Evolutionary conservation across 768 basidiomycete species (phyloP).

Genomic region (Suillus cothurnatus): DNA sequence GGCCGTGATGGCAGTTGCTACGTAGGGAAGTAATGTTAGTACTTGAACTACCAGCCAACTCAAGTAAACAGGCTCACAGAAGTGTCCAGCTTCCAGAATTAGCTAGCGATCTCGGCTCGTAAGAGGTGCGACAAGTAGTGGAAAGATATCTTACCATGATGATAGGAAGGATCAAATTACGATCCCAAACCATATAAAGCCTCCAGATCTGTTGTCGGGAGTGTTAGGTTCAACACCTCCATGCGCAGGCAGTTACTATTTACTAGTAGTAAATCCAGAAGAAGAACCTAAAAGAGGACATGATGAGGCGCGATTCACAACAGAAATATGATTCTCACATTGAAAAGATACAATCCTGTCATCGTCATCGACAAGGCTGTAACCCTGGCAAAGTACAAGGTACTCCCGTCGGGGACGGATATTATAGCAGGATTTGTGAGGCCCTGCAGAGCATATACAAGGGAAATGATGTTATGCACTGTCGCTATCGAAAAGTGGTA

Average conservation of each 20-base stretch:
- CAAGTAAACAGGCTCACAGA: neutral
- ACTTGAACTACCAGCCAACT: neutral
- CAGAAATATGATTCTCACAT: conserved; percentile 1
- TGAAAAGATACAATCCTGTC: neutral
- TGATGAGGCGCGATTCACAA: neutral
- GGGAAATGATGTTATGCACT: neutral
- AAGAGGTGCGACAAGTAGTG: neutral
- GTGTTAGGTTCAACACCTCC: neutral
- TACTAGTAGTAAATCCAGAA: conserved; percentile 9
- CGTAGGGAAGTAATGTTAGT: neutral
- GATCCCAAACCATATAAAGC: conserved; percentile 8
- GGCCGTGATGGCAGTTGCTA: neutral
- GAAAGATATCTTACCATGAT: neutral
- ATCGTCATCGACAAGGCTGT: neutral
- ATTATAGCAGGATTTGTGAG: neutral
- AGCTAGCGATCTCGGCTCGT: neutral
- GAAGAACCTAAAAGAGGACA: neutral
- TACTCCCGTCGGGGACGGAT: neutral
- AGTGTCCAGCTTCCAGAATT: conserved; percentile 1
- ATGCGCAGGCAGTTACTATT: neutral
- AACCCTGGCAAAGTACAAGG: neutral
- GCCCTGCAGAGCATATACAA: neutral
- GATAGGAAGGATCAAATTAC: neutral
- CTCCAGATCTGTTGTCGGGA: conserved; percentile 8
- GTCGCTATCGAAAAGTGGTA: neutral